These are phyloP conservation scores for Pythium plurisporium DNA, from an alignment of 352 stramenopile species.

Conservation along the genomic window DNA sequence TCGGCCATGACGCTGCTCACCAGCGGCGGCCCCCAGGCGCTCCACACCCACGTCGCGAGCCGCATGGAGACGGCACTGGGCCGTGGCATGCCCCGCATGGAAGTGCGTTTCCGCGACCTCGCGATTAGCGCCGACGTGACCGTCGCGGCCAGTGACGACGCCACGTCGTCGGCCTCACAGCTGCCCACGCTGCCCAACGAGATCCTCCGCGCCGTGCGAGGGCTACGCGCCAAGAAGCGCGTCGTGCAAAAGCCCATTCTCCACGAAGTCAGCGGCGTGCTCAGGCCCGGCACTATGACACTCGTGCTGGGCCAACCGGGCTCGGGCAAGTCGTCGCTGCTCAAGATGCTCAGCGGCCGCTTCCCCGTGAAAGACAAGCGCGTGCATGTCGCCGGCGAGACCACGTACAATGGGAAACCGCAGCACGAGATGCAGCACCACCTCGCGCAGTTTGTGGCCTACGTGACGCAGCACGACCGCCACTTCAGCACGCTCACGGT, in stretches of 20 bases:
- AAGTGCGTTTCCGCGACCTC: constrained; percentile 27
- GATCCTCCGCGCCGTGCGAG: constrained; percentile 28
- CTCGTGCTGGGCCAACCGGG: constrained; percentile 31
- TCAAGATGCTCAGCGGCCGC: constrained; percentile 35
- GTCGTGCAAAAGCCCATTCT: constrained; percentile 44
- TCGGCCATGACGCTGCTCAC: too few species aligned
- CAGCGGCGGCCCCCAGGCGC: constrained; percentile 23
- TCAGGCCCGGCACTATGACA: constrained; percentile 40
- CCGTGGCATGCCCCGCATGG: constrained; percentile 41
- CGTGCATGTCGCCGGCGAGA: constrained; percentile 30
- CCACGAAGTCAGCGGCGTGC: constrained; percentile 37
- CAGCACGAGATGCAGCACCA: constrained; percentile 26
- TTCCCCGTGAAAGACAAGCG: constrained; percentile 35
- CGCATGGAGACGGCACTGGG: constrained; percentile 31
- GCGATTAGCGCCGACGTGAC: constrained; percentile 23
- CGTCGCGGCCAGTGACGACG: constrained; percentile 15
- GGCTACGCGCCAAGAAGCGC: constrained; percentile 35
- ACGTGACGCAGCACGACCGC: constrained; percentile 27
- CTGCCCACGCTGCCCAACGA: constrained; percentile 45
- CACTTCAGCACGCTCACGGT: constrained; percentile 33
- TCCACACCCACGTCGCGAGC: constrained; percentile 34
- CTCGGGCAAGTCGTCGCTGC: constrained; percentile 33
- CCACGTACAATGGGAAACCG: constrained; percentile 45
- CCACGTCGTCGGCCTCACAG: constrained; percentile 11
- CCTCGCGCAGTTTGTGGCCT: constrained; percentile 23